A percentile compares a stretch with the other conserved stretches of the same genome.
Evolutionary conservation across 2,329 filamentous ascomycete genomes (phyloP).

Genomic region (Cladophialophora carrionii): DNA sequence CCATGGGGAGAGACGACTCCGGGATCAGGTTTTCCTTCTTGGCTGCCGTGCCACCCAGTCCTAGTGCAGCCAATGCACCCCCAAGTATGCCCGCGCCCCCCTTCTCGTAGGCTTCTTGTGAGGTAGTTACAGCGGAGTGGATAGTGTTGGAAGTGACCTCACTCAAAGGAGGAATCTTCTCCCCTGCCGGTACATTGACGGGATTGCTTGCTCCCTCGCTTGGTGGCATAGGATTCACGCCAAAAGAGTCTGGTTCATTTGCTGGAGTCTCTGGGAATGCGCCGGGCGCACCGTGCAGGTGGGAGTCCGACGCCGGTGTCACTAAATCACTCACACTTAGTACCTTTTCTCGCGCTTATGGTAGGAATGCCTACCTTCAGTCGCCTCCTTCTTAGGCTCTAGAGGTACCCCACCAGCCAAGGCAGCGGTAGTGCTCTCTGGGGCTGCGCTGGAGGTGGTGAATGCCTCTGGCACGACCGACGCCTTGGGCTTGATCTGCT

Average conservation of each 20-base stretch:
- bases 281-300: constrained; percentile 55
- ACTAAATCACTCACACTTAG: constrained; percentile 54
- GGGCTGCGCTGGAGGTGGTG: constrained; percentile 65
- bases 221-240: constrained; percentile 63
- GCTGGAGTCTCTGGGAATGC: constrained; percentile 72
- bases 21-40: constrained; percentile 71
- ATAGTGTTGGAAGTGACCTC: constrained; percentile 71
- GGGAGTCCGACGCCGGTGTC: constrained; percentile 16
- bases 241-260: constrained; percentile 35
- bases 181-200: constrained; percentile 75
- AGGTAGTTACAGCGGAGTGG: constrained; percentile 65
- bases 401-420: constrained; percentile 45
- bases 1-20: constrained; percentile 78
- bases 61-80: constrained; percentile 49
- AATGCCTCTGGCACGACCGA: constrained; percentile 25
- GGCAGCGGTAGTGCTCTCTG: constrained; percentile 71
- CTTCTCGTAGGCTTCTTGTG: constrained; percentile 85
- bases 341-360: constrained; percentile 49
- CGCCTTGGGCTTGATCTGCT: constrained; percentile 61
- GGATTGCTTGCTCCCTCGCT: constrained; percentile 71
- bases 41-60: constrained; percentile 55
- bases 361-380: constrained; percentile 33
- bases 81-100: constrained; percentile 57
- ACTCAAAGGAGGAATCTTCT: constrained; percentile 69
- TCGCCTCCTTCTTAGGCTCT: constrained; percentile 38